Evolutionary conservation across 2,329 filamentous ascomycete genomes (phyloP), one percentile per base, ranked within the genome.

Genomic region (Phoma sp.): DNA sequence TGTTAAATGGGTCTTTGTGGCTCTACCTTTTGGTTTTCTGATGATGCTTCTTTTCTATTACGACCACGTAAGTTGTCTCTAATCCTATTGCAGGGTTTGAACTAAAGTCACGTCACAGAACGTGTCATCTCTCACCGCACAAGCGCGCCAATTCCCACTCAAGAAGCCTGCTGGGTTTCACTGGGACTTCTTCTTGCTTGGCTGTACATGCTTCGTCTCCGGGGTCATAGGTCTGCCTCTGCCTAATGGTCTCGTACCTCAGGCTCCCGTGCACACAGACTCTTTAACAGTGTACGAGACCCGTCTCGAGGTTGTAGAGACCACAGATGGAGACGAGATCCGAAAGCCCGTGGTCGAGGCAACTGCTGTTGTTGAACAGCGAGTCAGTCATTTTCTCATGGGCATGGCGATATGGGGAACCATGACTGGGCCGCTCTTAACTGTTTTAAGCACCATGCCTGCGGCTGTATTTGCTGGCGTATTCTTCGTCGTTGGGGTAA

Each of bases 171-270:
- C 79, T 4, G 81, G 82, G 2, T 84, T 83, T 58, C 80, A 83
- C 62, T 83, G 82, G 82, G 82, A 83, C 66, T 82, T 83, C 65
- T 83, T 83, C 67, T 74, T 84, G 0, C 76, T 84, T 2, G 81
- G 81, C 4, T 80, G 76, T 62, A 83, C 81, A 6, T 82, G 79
- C 38, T 82, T 82, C 58, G 75, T 83, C 13, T 74, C 75, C 8
- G 80, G 80, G 4, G 75, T 84, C 29, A 73, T 83, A 6, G 81
- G 80, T 1, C 73, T 84, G 7, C 82, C 81, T 0, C 67, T 83
- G 37, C 81, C 82, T 1, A 84, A 84, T 44, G 81, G 82, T 13
- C 75, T 84, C 1, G 79, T 83, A 1, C 81, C 82, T 2, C 81
- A 83, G 60, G 82, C 82, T 10, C 82, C 82, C 2, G 80, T 84